phyloP scores from a whole-genome alignment of 768 basidiomycete genomes.

The Candolleomyces aberdarensis region DNA sequence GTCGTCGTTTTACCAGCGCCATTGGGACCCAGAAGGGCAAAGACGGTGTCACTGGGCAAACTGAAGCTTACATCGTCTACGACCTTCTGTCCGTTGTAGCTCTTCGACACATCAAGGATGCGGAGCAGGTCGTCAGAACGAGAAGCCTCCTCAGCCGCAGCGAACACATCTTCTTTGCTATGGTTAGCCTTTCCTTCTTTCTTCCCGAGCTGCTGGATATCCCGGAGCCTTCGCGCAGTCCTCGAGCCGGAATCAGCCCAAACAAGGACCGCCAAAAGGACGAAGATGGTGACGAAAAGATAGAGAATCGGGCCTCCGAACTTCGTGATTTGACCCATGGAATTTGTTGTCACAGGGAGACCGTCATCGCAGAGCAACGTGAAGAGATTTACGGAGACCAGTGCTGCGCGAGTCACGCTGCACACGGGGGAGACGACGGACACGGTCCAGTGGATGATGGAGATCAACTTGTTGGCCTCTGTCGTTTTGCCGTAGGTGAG shows the following conservation, averaged over 20 bases:
- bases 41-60: slow-evolving; percentile 57
- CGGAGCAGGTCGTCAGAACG: slow-evolving; percentile 56
- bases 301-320: slow-evolving; percentile 78
- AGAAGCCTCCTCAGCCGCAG: slow-evolving; percentile 47
- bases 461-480: slow-evolving; percentile 50
- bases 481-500: slow-evolving; percentile 70
- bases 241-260: slow-evolving; percentile 70
- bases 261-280: slow-evolving; percentile 62
- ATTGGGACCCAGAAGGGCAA: slow-evolving; percentile 77
- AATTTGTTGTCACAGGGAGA: slow-evolving; percentile 39
- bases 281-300: slow-evolving; percentile 55
- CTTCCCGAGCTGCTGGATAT: slow-evolving; percentile 12
- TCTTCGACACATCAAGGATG: slow-evolving; percentile 61
- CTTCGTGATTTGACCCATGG: slow-evolving; percentile 51
- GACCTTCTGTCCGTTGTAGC: slow-evolving; percentile 52
- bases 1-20: slow-evolving; percentile 84
- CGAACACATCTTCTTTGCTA: slow-evolving; percentile 48
- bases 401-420: slow-evolving; percentile 62
- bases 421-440: slow-evolving; percentile 68
- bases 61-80: slow-evolving; percentile 75
- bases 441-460: slow-evolving; percentile 66
- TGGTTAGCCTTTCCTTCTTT: slow-evolving; percentile 9
- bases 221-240: slow-evolving; percentile 36
- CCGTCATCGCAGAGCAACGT: slow-evolving; percentile 65
- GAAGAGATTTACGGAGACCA: slow-evolving; percentile 79